Evolutionary conservation across 495 filamentous ascomycete genomes (phyloP).

Genomic region (Clohesyomyces aquaticus): DNA sequence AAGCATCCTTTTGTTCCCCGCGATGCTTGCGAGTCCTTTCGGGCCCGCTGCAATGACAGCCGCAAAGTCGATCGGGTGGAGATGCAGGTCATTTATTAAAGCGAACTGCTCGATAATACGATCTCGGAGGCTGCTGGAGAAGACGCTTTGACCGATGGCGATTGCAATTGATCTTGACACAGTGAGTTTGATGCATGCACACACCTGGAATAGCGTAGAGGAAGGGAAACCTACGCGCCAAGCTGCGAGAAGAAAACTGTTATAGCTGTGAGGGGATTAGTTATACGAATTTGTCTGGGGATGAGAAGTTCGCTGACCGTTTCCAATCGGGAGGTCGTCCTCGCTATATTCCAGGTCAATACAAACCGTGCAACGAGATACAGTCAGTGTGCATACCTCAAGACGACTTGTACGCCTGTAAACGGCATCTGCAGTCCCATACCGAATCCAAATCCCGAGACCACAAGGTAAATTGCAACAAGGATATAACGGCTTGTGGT

Average conservation of each 20-base stretch:
- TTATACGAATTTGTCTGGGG: neutral
- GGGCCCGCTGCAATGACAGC: constrained; percentile 1
- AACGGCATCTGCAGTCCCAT: constrained; percentile 11
- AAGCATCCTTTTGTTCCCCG: neutral
- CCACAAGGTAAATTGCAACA: neutral
- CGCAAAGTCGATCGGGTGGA: neutral
- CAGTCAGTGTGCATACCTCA: neutral
- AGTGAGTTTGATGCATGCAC: neutral
- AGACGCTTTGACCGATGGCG: constrained; percentile 7
- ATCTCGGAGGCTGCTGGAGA: neutral
- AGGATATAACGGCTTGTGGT: neutral
- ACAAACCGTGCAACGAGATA: neutral
- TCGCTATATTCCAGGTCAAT: neutral
- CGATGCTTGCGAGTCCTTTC: neutral
- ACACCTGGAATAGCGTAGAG: neutral
- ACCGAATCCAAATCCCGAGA: constrained; percentile 3
- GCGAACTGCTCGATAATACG: neutral
- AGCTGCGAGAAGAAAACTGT: constrained; percentile 3
- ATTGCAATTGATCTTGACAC: constrained; percentile 13
- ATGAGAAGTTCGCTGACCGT: neutral
- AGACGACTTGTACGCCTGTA: constrained; percentile 6
- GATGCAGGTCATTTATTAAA: neutral
- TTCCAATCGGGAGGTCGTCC: neutral
- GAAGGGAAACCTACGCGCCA: constrained; percentile 7
- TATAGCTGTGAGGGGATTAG: neutral